Percentiles rank a stretch among this genome's conserved stretches.
Evolutionary conservation across 1,139 yeast species (phyloP).

Genomic region (Geotrichum australiense): DNA sequence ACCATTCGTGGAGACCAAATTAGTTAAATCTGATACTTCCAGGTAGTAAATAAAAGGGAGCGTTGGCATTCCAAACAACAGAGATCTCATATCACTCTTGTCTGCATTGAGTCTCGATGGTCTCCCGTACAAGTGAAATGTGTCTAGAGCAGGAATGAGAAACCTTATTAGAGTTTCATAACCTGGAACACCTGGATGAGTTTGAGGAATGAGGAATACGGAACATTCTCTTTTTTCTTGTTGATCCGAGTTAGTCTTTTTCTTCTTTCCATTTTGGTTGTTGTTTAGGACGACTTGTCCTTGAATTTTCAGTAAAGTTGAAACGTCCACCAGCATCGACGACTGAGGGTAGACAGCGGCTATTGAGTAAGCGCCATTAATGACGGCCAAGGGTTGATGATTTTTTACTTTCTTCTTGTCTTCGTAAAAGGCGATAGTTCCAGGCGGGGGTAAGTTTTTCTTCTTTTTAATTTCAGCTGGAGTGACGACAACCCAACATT

Average conservation of each 20-base stretch:
- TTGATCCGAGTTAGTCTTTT: no score
- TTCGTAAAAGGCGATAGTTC: conserved; percentile 37
- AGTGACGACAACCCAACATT: conserved; percentile 85
- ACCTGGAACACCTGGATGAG: conserved; percentile 88
- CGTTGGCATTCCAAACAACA: conserved; percentile 86
- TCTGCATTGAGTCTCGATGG: conserved; percentile 86
- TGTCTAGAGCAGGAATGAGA: conserved; percentile 75
- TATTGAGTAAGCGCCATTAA: conserved; percentile 63
- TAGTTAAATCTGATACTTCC: conserved; percentile 48
- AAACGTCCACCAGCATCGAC: conserved; percentile 68
- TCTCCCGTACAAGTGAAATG: conserved; percentile 85
- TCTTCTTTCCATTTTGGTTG: no score
- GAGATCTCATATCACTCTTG: conserved; percentile 67
- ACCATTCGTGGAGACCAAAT: conserved; percentile 38
- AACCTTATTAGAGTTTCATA: conserved; percentile 88
- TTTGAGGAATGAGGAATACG: conserved; percentile 93
- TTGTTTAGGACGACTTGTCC: conserved; percentile 67
- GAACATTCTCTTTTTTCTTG: conserved; percentile 65
- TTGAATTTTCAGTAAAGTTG: conserved; percentile 83
- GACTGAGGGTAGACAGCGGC: conserved; percentile 92
- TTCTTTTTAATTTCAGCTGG: conserved; percentile 47
- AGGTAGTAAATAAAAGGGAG: conserved; percentile 82
- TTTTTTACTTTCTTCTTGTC: conserved; percentile 49
- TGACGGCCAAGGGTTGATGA: conserved; percentile 72
- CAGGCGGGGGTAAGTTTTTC: conserved; percentile 35